phyloP scores from a whole-genome alignment of 768 basidiomycete genomes.

The Paxillus involutus region DNA sequence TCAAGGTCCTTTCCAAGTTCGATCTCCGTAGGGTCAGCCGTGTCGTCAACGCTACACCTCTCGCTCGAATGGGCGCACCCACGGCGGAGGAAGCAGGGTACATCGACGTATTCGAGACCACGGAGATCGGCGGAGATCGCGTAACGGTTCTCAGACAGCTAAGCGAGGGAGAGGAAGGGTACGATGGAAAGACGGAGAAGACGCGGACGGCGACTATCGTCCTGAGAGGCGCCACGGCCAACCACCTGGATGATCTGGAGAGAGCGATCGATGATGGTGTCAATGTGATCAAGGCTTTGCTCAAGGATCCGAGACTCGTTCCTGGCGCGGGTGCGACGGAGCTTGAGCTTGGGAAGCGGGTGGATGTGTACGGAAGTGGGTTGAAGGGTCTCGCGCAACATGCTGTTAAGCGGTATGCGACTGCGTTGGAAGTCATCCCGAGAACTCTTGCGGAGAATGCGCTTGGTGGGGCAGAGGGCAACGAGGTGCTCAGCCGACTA shows the following conservation, averaged over 20 bases:
- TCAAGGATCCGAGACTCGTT: conserved; percentile 88
- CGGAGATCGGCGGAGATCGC: conserved; percentile 96
- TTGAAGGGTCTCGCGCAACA: conserved; percentile 93
- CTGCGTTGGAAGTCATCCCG: conserved; percentile 89
- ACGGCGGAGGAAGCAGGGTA: conserved; percentile 95
- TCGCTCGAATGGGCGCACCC: conserved; percentile 93
- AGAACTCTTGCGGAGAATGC: conserved; percentile 95
- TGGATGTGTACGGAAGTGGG: conserved; percentile 85
- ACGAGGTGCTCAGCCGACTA: conserved; percentile 84
- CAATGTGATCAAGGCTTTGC: conserved; percentile 88
- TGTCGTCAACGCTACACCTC: conserved; percentile 93
- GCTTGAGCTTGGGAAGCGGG: conserved; percentile 82
- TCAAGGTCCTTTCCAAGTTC: conserved; percentile 98
- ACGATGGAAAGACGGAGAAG: conserved; percentile 61
- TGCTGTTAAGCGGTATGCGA: conserved; percentile 86
- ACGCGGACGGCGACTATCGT: conserved; percentile 93
- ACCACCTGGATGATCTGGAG: conserved; percentile 93
- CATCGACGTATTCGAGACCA: conserved; percentile 92
- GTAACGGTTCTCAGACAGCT: conserved; percentile 95
- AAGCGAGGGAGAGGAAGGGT: conserved; percentile 60
- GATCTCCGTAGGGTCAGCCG: conserved; percentile 92
- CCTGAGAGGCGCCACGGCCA: conserved; percentile 91
- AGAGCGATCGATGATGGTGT: conserved; percentile 96
- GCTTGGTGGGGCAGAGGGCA: conserved; percentile 84
- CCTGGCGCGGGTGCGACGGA: conserved; percentile 95